A percentile compares a stretch with the other conserved stretches of the same genome.
phyloP scores from a whole-genome alignment of 2,329 filamentous ascomycete genomes.

The Orbilia oligospora region DNA sequence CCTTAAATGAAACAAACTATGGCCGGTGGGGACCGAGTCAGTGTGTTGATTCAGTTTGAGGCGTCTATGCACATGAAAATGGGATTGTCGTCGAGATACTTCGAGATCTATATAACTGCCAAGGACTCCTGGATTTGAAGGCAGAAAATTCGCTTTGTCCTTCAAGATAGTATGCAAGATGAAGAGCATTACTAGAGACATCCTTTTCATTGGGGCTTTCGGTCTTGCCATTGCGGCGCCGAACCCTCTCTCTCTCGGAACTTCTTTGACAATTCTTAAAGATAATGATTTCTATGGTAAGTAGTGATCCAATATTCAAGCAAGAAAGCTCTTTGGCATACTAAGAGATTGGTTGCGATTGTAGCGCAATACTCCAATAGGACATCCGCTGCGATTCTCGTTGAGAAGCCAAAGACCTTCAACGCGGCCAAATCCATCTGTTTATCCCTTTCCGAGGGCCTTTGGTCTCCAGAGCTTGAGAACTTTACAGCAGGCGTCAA shows the following conservation, averaged over 20 bases:
- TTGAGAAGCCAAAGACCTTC: slow-evolving; percentile 45
- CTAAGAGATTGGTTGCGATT: not conserved
- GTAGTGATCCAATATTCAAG: not conserved
- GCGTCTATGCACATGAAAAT: not conserved
- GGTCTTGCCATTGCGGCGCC: slow-evolving; percentile 13
- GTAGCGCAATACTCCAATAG: slow-evolving; percentile 42
- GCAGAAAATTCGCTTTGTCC: too few relatives aligned
- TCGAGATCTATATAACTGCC: slow-evolving; percentile 13
- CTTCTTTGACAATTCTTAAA: slow-evolving; percentile 48
- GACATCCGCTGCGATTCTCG: slow-evolving; percentile 37
- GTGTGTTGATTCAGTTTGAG: not conserved
- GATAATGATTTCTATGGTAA: slow-evolving; percentile 50
- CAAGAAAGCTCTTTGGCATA: not conserved
- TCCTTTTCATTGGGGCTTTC: not conserved
- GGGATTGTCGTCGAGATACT: not conserved
- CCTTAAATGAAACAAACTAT: slow-evolving; percentile 2
- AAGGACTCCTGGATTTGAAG: not conserved
- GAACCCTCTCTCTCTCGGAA: slow-evolving; percentile 11
- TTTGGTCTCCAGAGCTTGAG: slow-evolving; percentile 53
- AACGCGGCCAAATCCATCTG: slow-evolving; percentile 27
- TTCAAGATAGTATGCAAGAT: not conserved
- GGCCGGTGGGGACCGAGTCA: not conserved
- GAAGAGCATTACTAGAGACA: slow-evolving; percentile 7
- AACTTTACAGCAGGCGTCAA: slow-evolving; percentile 48
- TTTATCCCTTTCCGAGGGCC: slow-evolving; percentile 28